Evolutionary conservation across 163 green algal genomes (phyloP).

Genomic region (Trebouxiophyceae sp.): DNA sequence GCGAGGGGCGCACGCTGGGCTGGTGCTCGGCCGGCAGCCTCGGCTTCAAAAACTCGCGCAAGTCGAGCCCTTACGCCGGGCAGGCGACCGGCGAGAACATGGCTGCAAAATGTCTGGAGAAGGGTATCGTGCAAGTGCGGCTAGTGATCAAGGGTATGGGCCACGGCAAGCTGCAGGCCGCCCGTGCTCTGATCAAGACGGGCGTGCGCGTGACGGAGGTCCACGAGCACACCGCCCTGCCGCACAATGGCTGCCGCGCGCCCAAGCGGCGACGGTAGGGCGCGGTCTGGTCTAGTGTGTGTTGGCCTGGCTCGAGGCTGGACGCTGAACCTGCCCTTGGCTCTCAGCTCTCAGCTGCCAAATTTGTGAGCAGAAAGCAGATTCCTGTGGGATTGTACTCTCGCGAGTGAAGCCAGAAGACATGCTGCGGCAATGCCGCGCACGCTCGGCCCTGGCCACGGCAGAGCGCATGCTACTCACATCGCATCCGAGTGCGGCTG

Average conservation of each 20-base stretch:
- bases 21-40: neutral
- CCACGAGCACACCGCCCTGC: neutral
- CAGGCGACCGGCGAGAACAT: neutral
- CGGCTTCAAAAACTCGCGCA: constrained; percentile 3
- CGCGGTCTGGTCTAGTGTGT: too few relatives aligned
- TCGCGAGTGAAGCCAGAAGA: too few relatives aligned
- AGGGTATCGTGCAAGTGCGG: neutral
- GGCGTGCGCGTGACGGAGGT: neutral
- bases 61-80: neutral
- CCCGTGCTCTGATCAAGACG: neutral
- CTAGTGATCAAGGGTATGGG: neutral
- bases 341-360: too few relatives aligned
- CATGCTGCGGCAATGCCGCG: too few relatives aligned
- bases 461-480: too few relatives aligned
- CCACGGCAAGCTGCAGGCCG: neutral
- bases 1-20: neutral
- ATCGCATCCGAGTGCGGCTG: too few relatives aligned
- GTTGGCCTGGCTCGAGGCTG: too few relatives aligned
- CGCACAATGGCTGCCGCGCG: constrained; percentile 1
- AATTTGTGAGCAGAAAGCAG: too few relatives aligned
- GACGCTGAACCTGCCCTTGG: too few relatives aligned
- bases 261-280: constrained; percentile 1
- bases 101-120: neutral
- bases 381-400: too few relatives aligned
- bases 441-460: too few relatives aligned